Conservation (phyloP, 2,329 filamentous ascomycete species). For the Leptodontidium sp. region DNA sequence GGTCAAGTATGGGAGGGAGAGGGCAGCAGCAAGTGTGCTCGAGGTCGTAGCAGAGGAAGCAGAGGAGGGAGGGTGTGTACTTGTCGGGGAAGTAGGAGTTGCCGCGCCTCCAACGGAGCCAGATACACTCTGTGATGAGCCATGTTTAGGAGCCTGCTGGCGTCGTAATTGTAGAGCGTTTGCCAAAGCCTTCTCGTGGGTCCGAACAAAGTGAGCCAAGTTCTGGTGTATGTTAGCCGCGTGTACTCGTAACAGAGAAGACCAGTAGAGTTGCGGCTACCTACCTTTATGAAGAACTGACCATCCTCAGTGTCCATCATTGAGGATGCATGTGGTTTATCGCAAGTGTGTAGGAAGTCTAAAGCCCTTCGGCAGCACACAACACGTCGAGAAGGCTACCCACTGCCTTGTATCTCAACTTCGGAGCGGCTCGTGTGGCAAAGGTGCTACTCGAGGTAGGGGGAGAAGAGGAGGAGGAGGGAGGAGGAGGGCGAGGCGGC, state of each 20-base stretch:
- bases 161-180: slow-evolving; percentile 91
- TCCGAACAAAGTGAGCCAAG: slow-evolving; percentile 94
- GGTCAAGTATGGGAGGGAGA: slow-evolving; percentile 85
- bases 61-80: slow-evolving; percentile 69
- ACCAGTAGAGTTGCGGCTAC: slow-evolving; percentile 34
- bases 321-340: slow-evolving; percentile 56
- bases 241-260: neutral
- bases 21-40: slow-evolving; percentile 79
- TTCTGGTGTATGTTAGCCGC: slow-evolving; percentile 64
- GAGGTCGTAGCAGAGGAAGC: slow-evolving; percentile 70
- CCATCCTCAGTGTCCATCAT: slow-evolving; percentile 80
- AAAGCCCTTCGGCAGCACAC: slow-evolving; percentile 38
- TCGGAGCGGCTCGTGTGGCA: slow-evolving; percentile 30
- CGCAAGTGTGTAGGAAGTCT: slow-evolving; percentile 34
- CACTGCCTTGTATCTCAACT: slow-evolving; percentile 41
- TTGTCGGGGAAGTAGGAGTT: slow-evolving; percentile 49
- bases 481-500: slow-evolving; percentile 34
- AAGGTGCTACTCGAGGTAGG: slow-evolving; percentile 37
- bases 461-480: slow-evolving; percentile 28
- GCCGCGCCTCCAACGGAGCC: slow-evolving; percentile 58
- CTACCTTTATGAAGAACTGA: slow-evolving; percentile 86
- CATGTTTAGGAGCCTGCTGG: slow-evolving; percentile 74
- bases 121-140: slow-evolving; percentile 70
- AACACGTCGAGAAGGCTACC: slow-evolving; percentile 35
- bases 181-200: slow-evolving; percentile 95